Base-by-base conservation (phyloP, 768 basidiomycete species). In the Tylopilus sp. region DNA sequence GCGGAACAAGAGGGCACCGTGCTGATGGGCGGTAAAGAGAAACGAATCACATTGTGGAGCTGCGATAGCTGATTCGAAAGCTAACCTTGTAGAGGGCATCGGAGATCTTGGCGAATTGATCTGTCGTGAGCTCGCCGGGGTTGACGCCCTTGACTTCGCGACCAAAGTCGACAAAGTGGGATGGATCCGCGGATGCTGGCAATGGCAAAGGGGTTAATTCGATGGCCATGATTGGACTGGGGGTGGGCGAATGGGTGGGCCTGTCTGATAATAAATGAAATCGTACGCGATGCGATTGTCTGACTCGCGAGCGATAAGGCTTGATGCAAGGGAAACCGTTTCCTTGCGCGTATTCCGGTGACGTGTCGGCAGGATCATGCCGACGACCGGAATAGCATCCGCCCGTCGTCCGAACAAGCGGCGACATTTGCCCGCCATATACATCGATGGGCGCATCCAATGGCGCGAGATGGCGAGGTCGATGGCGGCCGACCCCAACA, bases 1-100 rank as follows among this genome's bases (percentile, higher is more conserved):
- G 51, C 87, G 78, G 74, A 94, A 95, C 50, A 95, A 75, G 37
- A 95, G 78, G 17, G 78, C 79, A 38, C 80, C 79, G 59, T 94
- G 78, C 89, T 92, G 63, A 28, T 48, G 43, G 45, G 43, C 29
- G 29, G n/a, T 46, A 45, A 28, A 10, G 42, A 21, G 43, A 29
- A 25, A 16, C 28, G 24, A 22, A 52, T 44, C 41, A 21, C 25
- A 54, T 42, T 31, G 49, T 54, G 43, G 29, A 24, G 28, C 6
- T 17, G 21, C 33, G 19, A 21, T 16, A 19, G 16, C 12, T 24
- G 25, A 41, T 11, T 14, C 47, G 30, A 38, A 13, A 48, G 44
- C 54, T 21, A 44, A 89, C 90, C 79, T 86, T 84, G 77, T 93
- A 93, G 54, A 94, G 74, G 11, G 86, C 82, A 25, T 85, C 72